Conservation (phyloP, 2,329 filamentous ascomycete genomes). For the Penicillium olsonii region DNA sequence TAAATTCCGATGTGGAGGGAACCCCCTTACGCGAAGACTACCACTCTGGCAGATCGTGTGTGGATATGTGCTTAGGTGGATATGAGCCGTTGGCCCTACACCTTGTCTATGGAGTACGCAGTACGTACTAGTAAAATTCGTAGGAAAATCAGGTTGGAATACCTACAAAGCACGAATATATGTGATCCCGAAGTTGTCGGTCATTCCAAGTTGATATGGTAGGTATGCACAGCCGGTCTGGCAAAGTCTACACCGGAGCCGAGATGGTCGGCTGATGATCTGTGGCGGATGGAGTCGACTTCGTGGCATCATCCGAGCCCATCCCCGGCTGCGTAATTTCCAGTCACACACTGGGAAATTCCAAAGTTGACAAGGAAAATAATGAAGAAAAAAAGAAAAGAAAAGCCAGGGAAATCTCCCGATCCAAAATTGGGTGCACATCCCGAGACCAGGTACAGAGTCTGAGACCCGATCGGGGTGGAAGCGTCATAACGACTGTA, state of each 20-base stretch:
- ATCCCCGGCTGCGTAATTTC: background rate
- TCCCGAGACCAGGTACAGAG: slow-evolving; percentile 4
- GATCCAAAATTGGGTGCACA: background rate
- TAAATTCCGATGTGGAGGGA: slow-evolving; percentile 1
- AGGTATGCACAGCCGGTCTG: no score
- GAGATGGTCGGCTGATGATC: slow-evolving; percentile 9
- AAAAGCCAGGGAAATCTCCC: background rate
- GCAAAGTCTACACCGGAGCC: slow-evolving; percentile 1
- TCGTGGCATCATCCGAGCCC: slow-evolving; percentile 6
- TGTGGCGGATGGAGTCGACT: slow-evolving; percentile 3
- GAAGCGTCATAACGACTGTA: slow-evolving; percentile 13
- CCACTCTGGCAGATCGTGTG: background rate
- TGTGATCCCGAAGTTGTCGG: no score
- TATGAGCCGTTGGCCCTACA: background rate
- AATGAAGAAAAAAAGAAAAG: background rate
- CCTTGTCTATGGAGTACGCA: no score
- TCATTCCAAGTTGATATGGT: no score
- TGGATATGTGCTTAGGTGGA: background rate
- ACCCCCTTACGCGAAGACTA: slow-evolving; percentile 1
- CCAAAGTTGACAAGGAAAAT: no score
- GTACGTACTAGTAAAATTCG: no score
- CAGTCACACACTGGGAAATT: no score
- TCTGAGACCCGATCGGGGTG: slow-evolving; percentile 11
- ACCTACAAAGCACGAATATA: no score
- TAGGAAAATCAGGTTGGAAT: no score